These are phyloP conservation scores for Metarhizium guizhouense DNA, from an alignment of 2,329 filamentous ascomycete species.

Conservation along the genomic window DNA sequence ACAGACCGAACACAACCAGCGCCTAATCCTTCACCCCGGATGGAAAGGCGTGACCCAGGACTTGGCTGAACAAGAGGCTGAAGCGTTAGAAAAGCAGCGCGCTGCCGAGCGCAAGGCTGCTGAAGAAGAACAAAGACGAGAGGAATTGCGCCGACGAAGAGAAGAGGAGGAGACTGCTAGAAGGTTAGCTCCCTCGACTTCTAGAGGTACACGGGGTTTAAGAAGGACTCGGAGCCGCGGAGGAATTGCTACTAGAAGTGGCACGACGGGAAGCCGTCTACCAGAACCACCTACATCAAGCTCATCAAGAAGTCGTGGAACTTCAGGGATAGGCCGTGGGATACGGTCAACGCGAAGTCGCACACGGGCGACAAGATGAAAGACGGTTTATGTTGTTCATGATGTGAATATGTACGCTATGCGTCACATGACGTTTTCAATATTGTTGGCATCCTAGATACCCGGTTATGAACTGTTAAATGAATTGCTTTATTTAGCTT, in stretches of 20 bases:
- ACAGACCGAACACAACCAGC: slow-evolving; percentile 95
- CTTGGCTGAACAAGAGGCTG: slow-evolving; percentile 75
- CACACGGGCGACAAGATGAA: slow-evolving; percentile 21
- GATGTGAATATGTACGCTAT: slow-evolving; percentile 6
- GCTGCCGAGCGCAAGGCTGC: slow-evolving; percentile 67
- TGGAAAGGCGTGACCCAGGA: slow-evolving; percentile 90
- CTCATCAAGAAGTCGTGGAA: slow-evolving; percentile 21
- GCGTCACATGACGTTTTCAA: slow-evolving; percentile 5
- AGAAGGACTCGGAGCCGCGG: slow-evolving; percentile 22
- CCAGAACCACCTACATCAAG: slow-evolving; percentile 18
- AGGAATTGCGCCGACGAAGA: slow-evolving; percentile 55
- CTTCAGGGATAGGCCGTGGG: slow-evolving; percentile 26
- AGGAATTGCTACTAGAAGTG: slow-evolving; percentile 17
- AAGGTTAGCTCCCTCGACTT: slow-evolving; percentile 17
- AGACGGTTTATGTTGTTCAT: background rate
- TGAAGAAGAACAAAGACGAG: slow-evolving; percentile 70
- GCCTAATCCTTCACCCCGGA: slow-evolving; percentile 74
- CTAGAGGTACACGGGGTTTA: slow-evolving; percentile 19
- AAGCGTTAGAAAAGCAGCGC: slow-evolving; percentile 63
- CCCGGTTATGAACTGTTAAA: slow-evolving; percentile 16
- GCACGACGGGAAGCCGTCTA: slow-evolving; percentile 17
- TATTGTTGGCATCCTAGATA: slow-evolving; percentile 15
- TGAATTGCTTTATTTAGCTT: slow-evolving; percentile 44
- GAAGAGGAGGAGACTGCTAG: slow-evolving; percentile 49
- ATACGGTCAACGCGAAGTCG: slow-evolving; percentile 23